Conservation (phyloP, 2,329 filamentous ascomycete species). For the Cercospora nicotianae region DNA sequence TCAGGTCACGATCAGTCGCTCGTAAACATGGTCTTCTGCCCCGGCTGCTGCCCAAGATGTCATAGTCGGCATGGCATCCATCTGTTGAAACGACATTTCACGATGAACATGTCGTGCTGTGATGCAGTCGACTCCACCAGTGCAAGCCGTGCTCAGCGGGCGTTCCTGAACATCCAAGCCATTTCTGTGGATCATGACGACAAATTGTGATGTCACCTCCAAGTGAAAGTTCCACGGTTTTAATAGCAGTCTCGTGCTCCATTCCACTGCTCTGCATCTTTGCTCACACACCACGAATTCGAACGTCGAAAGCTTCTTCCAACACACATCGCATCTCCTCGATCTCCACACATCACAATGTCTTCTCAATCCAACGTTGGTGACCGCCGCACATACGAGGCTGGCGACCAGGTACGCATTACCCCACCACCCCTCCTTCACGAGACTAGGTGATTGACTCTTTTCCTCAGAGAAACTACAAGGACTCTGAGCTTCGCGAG, state of each 20-base stretch:
- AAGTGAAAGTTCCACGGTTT: conserved; percentile 7
- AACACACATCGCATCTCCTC: background rate
- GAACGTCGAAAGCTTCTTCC: background rate
- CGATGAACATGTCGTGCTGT: background rate
- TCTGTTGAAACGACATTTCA: background rate
- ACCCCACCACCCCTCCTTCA: conserved; percentile 5
- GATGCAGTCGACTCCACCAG: conserved; percentile 1
- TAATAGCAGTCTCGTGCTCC: conserved; percentile 13
- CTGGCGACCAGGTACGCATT: conserved; percentile 63
- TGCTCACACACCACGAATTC: background rate
- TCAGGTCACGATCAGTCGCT: background rate
- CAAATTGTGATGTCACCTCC: conserved; percentile 7
- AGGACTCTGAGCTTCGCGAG: conserved; percentile 41
- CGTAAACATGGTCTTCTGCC: background rate
- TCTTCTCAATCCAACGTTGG: conserved; percentile 64
- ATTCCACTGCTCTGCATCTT: conserved; percentile 2
- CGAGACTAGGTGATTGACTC: background rate
- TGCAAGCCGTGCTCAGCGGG: background rate
- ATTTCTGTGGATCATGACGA: conserved; percentile 8
- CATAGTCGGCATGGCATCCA: background rate
- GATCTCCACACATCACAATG: conserved; percentile 41
- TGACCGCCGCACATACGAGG: conserved; percentile 66
- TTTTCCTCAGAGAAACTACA: conserved; percentile 54
- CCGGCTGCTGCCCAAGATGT: background rate
- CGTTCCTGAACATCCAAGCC: conserved; percentile 6